These are phyloP conservation scores for Arthroderma sp. DNA, from an alignment of 2,329 filamentous ascomycete species.

Conservation along the genomic window DNA sequence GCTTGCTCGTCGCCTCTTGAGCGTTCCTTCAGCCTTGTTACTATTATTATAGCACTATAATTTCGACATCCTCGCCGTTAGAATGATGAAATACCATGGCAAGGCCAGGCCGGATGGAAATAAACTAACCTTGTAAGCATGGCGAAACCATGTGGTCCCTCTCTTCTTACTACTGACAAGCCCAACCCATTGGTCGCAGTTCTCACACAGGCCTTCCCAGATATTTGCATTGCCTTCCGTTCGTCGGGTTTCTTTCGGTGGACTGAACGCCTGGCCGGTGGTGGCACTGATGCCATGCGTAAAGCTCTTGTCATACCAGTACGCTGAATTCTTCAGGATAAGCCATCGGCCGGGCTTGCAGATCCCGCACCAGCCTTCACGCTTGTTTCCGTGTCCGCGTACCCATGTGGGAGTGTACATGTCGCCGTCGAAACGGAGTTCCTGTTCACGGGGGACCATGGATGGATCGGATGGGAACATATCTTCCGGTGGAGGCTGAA, in stretches of 20 bases:
- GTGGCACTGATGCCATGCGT: conserved; percentile 76
- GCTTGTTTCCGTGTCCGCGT: conserved; percentile 73
- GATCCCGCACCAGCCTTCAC: conserved; percentile 80
- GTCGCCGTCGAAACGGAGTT: conserved; percentile 66
- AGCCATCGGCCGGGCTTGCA: conserved; percentile 80
- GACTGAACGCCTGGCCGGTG: conserved; percentile 65
- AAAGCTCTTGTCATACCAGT: conserved; percentile 89
- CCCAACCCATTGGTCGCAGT: conserved; percentile 24
- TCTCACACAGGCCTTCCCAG: conserved; percentile 31
- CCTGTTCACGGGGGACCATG: conserved; percentile 64
- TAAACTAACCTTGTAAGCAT: conserved; percentile 62
- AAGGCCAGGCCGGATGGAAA: no score
- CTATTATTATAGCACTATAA: conserved; percentile 49
- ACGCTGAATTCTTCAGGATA: conserved; percentile 79
- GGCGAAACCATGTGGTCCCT: conserved; percentile 82
- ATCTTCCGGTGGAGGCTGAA: conserved; percentile 63
- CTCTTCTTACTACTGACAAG: conserved; percentile 67
- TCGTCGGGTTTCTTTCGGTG: conserved; percentile 60
- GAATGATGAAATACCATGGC: conserved; percentile 9
- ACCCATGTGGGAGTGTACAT: conserved; percentile 77
- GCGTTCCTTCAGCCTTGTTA: conserved; percentile 49
- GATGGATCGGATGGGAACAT: conserved; percentile 70
- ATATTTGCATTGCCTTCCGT: conserved; percentile 62
- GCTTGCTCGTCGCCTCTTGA: conserved; percentile 50
- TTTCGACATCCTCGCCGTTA: conserved; percentile 8